Evolutionary conservation across 1,284 basidiomycete genomes (phyloP).

Genomic region (Cutaneotrichosporon sp.): DNA sequence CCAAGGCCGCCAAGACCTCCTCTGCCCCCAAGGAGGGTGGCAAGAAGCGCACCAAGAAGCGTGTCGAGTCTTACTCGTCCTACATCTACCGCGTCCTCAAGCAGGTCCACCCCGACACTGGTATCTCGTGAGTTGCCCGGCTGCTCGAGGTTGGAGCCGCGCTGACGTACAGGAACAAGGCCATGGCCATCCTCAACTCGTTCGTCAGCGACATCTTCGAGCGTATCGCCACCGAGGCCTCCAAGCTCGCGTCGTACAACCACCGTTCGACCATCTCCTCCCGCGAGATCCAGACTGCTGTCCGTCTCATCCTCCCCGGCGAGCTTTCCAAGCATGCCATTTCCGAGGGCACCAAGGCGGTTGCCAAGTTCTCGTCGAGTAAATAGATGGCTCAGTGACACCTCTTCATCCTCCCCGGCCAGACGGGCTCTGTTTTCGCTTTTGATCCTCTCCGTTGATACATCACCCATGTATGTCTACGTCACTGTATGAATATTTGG

Average conservation of each 20-base stretch:
- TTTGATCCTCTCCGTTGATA: too few relatives aligned
- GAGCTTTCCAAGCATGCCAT: conserved; percentile 77
- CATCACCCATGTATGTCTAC: too few relatives aligned
- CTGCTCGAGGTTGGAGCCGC: too few relatives aligned
- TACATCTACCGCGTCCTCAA: conserved; percentile 79
- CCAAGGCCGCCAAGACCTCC: conserved; percentile 35
- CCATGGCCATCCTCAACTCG: conserved; percentile 90
- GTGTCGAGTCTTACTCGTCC: conserved; percentile 84
- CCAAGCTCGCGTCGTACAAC: conserved; percentile 85
- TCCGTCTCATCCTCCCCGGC: conserved; percentile 82
- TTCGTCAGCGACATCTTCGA: conserved; percentile 93
- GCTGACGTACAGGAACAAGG: conserved; percentile 62
- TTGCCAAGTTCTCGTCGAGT: conserved; percentile 54
- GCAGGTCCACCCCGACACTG: conserved; percentile 87
- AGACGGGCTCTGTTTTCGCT: too few relatives aligned
- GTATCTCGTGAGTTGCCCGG: conserved; percentile 56
- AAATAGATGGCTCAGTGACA: conserved; percentile 34
- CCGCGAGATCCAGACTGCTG: conserved; percentile 87
- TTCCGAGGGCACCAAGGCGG: conserved; percentile 64
- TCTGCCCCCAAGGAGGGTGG: conserved; percentile 13
- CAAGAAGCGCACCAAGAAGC: conserved; percentile 72
- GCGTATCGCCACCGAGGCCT: conserved; percentile 86
- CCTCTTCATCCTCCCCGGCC: too few relatives aligned
- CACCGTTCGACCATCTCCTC: conserved; percentile 93
- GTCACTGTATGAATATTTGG: too few relatives aligned